phyloP scores from a whole-genome alignment of 768 basidiomycete genomes.

The Agrocybe praecox region DNA sequence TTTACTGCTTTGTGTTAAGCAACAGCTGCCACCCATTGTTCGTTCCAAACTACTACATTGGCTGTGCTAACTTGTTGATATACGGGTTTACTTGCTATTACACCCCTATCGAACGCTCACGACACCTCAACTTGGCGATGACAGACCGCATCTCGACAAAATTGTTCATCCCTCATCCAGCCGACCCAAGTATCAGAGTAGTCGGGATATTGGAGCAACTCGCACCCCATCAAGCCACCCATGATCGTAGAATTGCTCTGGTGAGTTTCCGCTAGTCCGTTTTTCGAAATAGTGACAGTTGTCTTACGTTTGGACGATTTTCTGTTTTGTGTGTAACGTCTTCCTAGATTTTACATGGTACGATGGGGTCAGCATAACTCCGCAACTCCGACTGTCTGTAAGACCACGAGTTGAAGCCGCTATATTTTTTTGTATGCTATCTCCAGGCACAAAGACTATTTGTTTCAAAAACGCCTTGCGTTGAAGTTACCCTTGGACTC shows the following conservation, averaged over 20 bases:
- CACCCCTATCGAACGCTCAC: background rate
- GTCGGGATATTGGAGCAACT: slow-evolving; percentile 68
- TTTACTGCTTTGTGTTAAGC: no score
- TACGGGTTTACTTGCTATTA: background rate
- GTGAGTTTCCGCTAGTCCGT: slow-evolving; percentile 41
- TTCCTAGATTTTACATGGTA: slow-evolving; percentile 81
- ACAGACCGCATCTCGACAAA: slow-evolving; percentile 47
- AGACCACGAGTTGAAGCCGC: slow-evolving; percentile 9
- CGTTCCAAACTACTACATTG: background rate
- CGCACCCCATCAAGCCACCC: slow-evolving; percentile 47
- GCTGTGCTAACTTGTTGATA: background rate
- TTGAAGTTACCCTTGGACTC: slow-evolving; percentile 70
- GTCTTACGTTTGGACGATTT: no score
- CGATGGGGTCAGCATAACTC: slow-evolving; percentile 63
- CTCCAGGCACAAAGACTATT: slow-evolving; percentile 80
- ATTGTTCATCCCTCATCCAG: slow-evolving; percentile 52
- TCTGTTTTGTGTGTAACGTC: no score
- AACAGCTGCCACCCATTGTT: background rate
- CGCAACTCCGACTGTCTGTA: slow-evolving; percentile 22
- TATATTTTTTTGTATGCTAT: slow-evolving; percentile 23
- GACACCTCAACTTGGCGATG: slow-evolving; percentile 3
- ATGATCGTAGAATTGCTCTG: slow-evolving; percentile 65
- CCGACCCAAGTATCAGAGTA: slow-evolving; percentile 43
- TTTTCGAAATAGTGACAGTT: background rate
- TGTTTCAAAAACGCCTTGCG: slow-evolving; percentile 78